These are phyloP conservation scores for Davidsoniella neocaledoniae DNA, from an alignment of 2,329 filamentous ascomycete species.

Conservation along the genomic window DNA sequence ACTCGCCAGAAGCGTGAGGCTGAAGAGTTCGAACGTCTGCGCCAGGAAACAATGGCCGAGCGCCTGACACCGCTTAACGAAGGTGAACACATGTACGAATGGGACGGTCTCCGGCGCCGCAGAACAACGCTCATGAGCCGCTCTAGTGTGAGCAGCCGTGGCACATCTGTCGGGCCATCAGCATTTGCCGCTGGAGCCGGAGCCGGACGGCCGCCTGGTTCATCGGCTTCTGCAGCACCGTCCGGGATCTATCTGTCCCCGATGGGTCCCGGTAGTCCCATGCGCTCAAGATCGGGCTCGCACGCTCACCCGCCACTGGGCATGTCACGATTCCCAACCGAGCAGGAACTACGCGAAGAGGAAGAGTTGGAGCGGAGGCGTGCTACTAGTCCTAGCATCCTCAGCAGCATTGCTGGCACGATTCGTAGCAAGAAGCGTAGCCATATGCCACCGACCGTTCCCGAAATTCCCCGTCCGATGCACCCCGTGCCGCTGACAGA, in stretches of 20 bases:
- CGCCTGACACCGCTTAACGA: slow-evolving; percentile 62
- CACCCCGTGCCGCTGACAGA: slow-evolving; percentile 47
- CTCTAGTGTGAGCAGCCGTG: slow-evolving; percentile 8
- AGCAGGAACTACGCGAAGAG: slow-evolving; percentile 41
- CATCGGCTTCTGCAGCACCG: slow-evolving; percentile 4
- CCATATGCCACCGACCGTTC: slow-evolving; percentile 21
- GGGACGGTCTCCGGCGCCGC: slow-evolving; percentile 74
- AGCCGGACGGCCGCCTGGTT: slow-evolving; percentile 5
- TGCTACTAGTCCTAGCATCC: slow-evolving; percentile 23
- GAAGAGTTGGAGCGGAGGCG: slow-evolving; percentile 21
- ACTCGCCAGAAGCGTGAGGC: slow-evolving; percentile 62
- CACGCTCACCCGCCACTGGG: slow-evolving; percentile 58
- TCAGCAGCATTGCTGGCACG: slow-evolving; percentile 41
- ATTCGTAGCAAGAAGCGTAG: slow-evolving; percentile 23
- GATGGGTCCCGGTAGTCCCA: not conserved
- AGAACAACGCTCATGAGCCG: slow-evolving; percentile 28
- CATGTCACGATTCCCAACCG: slow-evolving; percentile 67
- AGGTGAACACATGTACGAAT: slow-evolving; percentile 56
- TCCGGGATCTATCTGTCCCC: not conserved
- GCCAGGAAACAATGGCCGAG: slow-evolving; percentile 59
- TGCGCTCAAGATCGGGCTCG: slow-evolving; percentile 16
- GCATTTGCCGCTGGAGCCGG: not conserved
- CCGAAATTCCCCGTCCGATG: slow-evolving; percentile 35
- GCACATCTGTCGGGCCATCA: slow-evolving; percentile 15
- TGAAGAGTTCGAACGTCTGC: slow-evolving; percentile 60